Base-by-base conservation (phyloP, 1,284 basidiomycete species). In the Inonotus hispidus region DNA sequence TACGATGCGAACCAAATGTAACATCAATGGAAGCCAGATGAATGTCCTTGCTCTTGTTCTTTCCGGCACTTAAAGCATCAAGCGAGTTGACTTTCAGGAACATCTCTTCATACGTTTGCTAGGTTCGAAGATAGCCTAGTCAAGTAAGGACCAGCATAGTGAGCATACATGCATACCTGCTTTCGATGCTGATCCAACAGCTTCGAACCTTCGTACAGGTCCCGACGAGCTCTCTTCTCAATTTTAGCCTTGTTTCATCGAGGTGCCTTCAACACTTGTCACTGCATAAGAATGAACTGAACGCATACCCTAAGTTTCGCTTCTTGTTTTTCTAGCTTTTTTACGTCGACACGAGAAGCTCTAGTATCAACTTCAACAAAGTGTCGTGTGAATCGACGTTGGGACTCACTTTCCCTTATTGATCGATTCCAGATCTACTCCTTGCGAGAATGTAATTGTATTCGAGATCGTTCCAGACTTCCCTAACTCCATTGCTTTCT, bases 21-120 rank as follows among this genome's bases (percentile, higher is more conserved):
- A 96, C 93, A 70, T 99, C 97, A 76, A 99, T 98, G 49, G 91
- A 92, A 46, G 92, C 90, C 13, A 99, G 79, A 70, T 98, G 93
- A 60, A 99, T 91, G 74, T 99, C 97, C 75, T 97, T 97, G 75
- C 88, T 93, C 80, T 97, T 98, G 72, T 93, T 94, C 76, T 95
- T 97, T 43, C 89, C 79, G 6, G 85, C 77, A 1, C 82, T 79
- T 35, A 84, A 84, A 1, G 92, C 85, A 73, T 97, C 93, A 64
- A 99, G 76, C 53, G 97, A 94, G 75, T 99, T 99, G 77, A 99
- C 95, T 86, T 88, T 93, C 90, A 99, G 92, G 78, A 96, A 99
- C 87, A 98, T 89, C 72, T 98, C 96, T 73, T 98, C 95, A 78
- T 98, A 98, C 27, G 88, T 87, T 87, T 96, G 92, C 86, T 96